Evolutionary conservation across 345 rosid species (phyloP).

Genomic region (Linum usitatissimum): DNA sequence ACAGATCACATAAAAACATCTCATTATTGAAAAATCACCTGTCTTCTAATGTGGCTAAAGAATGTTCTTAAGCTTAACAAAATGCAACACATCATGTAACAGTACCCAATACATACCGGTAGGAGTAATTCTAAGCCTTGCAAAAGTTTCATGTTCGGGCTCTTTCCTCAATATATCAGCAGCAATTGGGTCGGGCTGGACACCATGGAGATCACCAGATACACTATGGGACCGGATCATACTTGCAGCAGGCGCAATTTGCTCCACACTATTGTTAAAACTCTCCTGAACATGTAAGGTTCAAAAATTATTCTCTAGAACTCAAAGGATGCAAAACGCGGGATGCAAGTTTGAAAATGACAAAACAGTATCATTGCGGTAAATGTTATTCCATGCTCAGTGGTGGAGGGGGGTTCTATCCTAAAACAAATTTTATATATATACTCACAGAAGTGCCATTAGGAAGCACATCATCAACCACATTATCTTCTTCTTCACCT

Average conservation of each 20-base stretch:
- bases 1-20: no score
- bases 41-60: no score
- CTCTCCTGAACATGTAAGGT: constrained; percentile 26
- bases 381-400: not conserved
- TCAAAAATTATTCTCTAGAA: constrained; percentile 1
- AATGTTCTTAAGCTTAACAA: not conserved
- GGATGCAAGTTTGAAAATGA: constrained; percentile 2
- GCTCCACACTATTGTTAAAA: constrained; percentile 52
- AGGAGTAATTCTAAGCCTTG: constrained; percentile 65
- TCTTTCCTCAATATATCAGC: constrained; percentile 97
- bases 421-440: not conserved
- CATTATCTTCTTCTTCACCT: constrained; percentile 81
- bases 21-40: no score
- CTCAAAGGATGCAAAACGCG: no score
- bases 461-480: constrained; percentile 50
- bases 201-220: constrained; percentile 92
- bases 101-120: no score
- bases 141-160: constrained; percentile 95
- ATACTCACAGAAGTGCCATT: constrained; percentile 75
- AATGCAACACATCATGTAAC: no score
- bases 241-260: constrained; percentile 50
- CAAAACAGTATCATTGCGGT: no score
- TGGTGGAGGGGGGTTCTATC: not conserved
- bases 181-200: constrained; percentile 97
- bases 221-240: constrained; percentile 95